phyloP scores from a whole-genome alignment of 257 asterid species.

The Phtheirospermum japonicum region DNA sequence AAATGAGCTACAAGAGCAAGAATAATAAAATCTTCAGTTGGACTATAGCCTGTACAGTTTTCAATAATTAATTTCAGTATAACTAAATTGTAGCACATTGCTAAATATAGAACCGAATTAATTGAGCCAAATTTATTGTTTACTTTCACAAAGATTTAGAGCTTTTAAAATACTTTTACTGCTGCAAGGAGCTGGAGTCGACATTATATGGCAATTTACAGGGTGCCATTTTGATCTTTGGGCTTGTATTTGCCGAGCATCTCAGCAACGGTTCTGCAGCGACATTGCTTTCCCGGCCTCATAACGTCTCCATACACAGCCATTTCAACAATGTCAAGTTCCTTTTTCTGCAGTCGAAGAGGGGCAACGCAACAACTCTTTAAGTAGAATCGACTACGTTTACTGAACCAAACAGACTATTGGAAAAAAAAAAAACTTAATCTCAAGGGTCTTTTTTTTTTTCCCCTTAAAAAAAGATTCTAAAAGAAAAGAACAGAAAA shows the following conservation, averaged over 20 bases:
- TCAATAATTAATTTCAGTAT: too few relatives aligned
- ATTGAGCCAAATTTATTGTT: neutral
- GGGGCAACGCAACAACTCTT: neutral
- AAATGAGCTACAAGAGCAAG: too few relatives aligned
- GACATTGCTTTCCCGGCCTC: constrained; percentile 91
- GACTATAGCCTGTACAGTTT: too few relatives aligned
- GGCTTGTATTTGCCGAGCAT: constrained; percentile 74
- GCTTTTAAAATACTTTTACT: constrained; percentile 10
- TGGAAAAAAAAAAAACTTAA: too few relatives aligned
- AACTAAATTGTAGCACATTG: too few relatives aligned
- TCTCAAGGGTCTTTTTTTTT: neutral
- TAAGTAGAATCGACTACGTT: neutral
- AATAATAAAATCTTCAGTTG: too few relatives aligned
- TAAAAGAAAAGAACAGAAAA: neutral
- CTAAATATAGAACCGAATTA: constrained; percentile 10
- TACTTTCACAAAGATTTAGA: constrained; percentile 1
- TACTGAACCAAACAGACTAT: neutral
- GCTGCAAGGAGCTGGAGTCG: constrained; percentile 27
- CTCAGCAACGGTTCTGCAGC: constrained; percentile 88
- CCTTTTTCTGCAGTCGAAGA: constrained; percentile 52
- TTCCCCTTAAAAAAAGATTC: neutral
- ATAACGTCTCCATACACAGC: constrained; percentile 89
- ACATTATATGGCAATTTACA: constrained; percentile 60
- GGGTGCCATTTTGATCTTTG: constrained; percentile 55
- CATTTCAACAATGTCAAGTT: constrained; percentile 86